Conservation (phyloP, 768 basidiomycete species). For the Boletus reticuloceps region DNA sequence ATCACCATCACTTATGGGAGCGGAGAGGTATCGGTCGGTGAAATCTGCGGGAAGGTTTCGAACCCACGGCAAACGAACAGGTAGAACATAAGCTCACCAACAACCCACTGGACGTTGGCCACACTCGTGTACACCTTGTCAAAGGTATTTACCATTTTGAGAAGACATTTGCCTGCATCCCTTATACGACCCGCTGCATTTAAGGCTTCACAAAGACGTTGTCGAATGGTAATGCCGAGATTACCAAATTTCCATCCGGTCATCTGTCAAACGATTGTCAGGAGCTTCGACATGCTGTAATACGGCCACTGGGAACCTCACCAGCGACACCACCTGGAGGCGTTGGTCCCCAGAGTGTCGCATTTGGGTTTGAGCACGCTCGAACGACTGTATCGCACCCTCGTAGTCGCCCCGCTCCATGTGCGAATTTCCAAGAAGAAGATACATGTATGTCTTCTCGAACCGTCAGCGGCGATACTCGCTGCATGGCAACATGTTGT, state of each 20-base stretch:
- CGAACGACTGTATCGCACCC: neutral
- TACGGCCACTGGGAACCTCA: neutral
- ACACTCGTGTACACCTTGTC: neutral
- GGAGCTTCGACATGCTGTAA: neutral
- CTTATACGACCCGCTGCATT: neutral
- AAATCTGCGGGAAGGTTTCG: neutral
- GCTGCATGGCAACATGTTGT: accelerated
- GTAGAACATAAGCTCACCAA: neutral
- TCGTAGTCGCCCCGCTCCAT: neutral
- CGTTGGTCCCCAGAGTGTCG: neutral
- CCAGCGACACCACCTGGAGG: neutral
- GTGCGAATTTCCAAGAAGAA: neutral
- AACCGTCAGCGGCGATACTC: neutral
- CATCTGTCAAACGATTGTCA: neutral
- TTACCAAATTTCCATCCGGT: neutral
- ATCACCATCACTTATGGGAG: neutral
- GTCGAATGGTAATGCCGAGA: neutral
- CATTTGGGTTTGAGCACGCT: neutral
- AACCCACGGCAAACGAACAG: neutral
- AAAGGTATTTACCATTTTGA: neutral
- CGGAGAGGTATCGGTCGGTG: neutral
- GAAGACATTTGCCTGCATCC: neutral
- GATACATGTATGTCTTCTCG: neutral
- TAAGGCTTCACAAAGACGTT: neutral
- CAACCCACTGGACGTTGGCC: neutral